phyloP scores from a whole-genome alignment of 495 filamentous ascomycete species.

The Tetracladium marchalianum region DNA sequence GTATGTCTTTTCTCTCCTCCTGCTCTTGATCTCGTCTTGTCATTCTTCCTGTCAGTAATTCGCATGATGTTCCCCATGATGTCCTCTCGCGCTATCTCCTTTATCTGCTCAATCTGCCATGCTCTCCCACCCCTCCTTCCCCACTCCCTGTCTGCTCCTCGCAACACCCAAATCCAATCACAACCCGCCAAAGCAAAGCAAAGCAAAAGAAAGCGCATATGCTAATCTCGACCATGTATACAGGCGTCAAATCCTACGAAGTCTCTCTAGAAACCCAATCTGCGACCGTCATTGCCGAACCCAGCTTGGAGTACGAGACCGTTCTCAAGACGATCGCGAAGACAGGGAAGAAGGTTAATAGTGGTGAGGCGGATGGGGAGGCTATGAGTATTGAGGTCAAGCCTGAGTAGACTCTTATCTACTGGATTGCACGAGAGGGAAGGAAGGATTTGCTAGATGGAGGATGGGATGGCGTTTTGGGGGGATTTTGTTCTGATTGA shows the following conservation, averaged over 20 bases:
- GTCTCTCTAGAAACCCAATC: conserved; percentile 79
- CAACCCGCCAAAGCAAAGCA: background rate
- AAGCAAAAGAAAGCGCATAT: conserved; percentile 3
- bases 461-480: too few species aligned
- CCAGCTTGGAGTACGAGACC: conserved; percentile 57
- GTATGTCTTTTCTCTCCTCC: conserved; percentile 36
- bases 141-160: background rate
- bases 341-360: conserved; percentile 85
- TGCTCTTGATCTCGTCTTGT: background rate
- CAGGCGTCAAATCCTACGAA: conserved; percentile 79
- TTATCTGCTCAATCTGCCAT: background rate
- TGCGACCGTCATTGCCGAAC: conserved; percentile 59
- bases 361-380: conserved; percentile 51
- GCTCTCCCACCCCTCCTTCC: background rate
- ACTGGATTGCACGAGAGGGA: background rate
- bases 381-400: conserved; percentile 30
- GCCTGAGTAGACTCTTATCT: too few species aligned
- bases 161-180: background rate
- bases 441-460: background rate
- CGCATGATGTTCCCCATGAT: too few species aligned
- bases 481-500: too few species aligned
- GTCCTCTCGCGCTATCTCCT: too few species aligned
- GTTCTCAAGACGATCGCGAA: conserved; percentile 87
- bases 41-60: too few species aligned
- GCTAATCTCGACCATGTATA: background rate